Evolutionary conservation across 2,329 filamentous ascomycete species (phyloP), one percentile per base, ranked within the genome.

Genomic region (Cladophialophora exuberans): DNA sequence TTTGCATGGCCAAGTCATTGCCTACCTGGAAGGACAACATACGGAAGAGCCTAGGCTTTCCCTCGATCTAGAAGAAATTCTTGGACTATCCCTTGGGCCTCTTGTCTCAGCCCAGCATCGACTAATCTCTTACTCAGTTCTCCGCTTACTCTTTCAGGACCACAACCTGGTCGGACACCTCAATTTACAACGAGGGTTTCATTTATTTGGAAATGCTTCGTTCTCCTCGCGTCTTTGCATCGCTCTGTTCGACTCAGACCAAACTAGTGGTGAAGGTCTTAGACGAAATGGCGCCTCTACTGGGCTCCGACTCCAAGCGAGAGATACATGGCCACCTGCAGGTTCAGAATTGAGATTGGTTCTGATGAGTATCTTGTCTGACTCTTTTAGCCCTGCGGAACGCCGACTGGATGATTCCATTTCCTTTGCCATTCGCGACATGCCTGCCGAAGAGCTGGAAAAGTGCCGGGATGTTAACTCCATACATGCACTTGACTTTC

Each of bases 301-400:
- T 79, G 93, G 94, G 1, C 78, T 97, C 35, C 87, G 91, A 35
- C 77, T 97, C 0, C 88, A 88, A n/a, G 84, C 83, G 2, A 83
- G 90, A 64, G 85, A 89, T 52, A 89, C 81, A 26, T 97, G 94
- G 94, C 94, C 94, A 22, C 94, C 94, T 3, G 91, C 91, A 20
- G 95, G 89, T 69, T 97, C 92, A 0, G 94, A 97, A 69, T 75
- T 99, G n/a, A 84, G 91, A 7, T 79, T 97, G 4, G 90, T 90
- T 0, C 78, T 99, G 15, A 95, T 92, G 81, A 91, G 90, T 0
- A 82, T 97, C 1, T 75, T 97, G 5, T 81, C 82, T 1, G 92
- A 97, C 61, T 89, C 84, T 60, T 90, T 90, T 4, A 39, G 6
- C 6, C 43, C 36, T 13, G 31, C 20, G 25, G 31, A 52, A 7